Percentiles rank a stretch among this genome's conserved stretches.
These are phyloP conservation scores for Creolimax fragrantissima DNA, from an alignment of 78 protist genomes.

Conservation along the genomic window DNA sequence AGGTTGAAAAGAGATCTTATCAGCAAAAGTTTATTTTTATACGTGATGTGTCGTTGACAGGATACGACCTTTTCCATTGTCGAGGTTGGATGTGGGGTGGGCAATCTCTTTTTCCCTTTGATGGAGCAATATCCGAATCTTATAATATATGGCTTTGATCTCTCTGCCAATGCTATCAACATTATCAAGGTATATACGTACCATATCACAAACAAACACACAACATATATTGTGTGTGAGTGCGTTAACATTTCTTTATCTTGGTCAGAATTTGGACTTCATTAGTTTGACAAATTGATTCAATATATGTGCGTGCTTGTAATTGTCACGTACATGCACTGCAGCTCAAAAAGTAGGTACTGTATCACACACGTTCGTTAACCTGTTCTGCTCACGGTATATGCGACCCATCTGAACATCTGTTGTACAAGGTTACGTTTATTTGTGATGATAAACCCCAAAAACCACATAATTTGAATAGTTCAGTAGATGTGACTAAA, in stretches of 20 bases:
- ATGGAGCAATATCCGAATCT: constrained; percentile 26
- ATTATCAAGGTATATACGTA: constrained; percentile 8
- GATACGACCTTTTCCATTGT: neutral
- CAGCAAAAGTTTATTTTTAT: neutral
- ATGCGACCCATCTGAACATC: too few species aligned
- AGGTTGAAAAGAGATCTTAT: too few species aligned
- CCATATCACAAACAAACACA: too few species aligned
- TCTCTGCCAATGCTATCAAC: constrained; percentile 40
- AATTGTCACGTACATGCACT: too few species aligned
- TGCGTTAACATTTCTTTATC: neutral
- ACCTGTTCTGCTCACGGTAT: too few species aligned
- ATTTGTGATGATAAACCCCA: neutral
- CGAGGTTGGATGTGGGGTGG: constrained; percentile 79
- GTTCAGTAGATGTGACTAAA: neutral
- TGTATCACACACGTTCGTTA: too few species aligned
- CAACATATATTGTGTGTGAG: neutral
- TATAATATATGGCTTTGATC: constrained; percentile 38
- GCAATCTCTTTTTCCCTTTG: constrained; percentile 56
- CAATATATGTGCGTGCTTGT: neutral
- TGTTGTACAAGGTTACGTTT: neutral
- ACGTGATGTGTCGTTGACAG: neutral
- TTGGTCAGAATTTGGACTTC: neutral
- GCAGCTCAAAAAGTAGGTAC: too few species aligned
- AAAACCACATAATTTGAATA: neutral
- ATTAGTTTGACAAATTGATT: neutral